Conservation (phyloP, 2,329 filamentous ascomycete species). For the Sporothrix curviconia region DNA sequence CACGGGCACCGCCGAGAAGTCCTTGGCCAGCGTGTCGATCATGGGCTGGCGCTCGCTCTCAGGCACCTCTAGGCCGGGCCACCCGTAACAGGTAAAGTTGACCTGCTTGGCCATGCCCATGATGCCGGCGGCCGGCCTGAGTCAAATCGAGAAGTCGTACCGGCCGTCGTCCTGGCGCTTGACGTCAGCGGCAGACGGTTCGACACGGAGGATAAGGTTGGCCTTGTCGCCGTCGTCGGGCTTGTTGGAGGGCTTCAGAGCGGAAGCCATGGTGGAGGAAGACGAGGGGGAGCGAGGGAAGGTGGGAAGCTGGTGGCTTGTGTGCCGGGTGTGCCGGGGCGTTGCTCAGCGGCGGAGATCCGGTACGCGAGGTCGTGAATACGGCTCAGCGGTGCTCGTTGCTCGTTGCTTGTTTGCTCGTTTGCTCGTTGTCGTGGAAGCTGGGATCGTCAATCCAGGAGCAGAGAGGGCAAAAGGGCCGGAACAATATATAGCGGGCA, state of each 20-base stretch:
- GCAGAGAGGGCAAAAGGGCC: no score
- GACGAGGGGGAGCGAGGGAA: no score
- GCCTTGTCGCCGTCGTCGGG: slow-evolving; percentile 15
- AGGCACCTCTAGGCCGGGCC: slow-evolving; percentile 89
- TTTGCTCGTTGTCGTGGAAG: no score
- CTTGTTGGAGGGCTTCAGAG: slow-evolving; percentile 9
- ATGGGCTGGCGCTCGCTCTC: slow-evolving; percentile 72
- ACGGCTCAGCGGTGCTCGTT: no score
- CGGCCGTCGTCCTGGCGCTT: slow-evolving; percentile 86
- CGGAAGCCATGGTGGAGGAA: background rate
- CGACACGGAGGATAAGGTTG: slow-evolving; percentile 59
- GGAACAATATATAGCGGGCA: no score
- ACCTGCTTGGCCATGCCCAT: slow-evolving; percentile 88
- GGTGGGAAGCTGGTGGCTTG: background rate
- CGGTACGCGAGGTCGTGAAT: no score
- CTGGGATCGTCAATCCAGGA: no score
- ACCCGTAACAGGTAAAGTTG: slow-evolving; percentile 97
- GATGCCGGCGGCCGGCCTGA: slow-evolving; percentile 93
- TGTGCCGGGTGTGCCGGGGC: background rate
- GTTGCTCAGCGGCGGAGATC: background rate
- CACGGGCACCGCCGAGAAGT: slow-evolving; percentile 84
- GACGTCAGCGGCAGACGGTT: slow-evolving; percentile 97
- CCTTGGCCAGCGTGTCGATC: slow-evolving; percentile 70
- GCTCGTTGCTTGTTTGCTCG: no score
- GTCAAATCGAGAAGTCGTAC: slow-evolving; percentile 92